Evolutionary conservation across 2,329 filamentous ascomycete species (phyloP), one percentile per base, ranked within the genome.

Genomic region (Xylaria sp.): DNA sequence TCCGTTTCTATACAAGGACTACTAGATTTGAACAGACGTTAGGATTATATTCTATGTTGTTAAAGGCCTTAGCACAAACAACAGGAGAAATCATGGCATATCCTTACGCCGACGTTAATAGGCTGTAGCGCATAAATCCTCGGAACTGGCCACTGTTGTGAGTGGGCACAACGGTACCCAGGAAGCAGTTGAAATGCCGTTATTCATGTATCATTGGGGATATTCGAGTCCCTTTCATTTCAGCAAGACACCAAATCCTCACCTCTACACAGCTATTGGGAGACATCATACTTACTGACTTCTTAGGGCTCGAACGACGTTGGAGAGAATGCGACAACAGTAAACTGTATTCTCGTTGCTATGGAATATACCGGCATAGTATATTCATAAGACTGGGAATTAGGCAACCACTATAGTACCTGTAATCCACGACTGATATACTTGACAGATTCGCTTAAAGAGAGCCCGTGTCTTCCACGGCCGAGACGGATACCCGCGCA

Each of bases 311-410:
- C 9, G 4, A 31, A 31, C 78, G 11, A 75, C 7, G 68, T n/a
- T n/a, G 67, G 1, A 69, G 77, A 22, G 81, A 83, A 67, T 84
- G n/a, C n/a, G n/a, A n/a, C n/a, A n/a, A n/a, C n/a, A n/a, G n/a
- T n/a, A n/a, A n/a, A n/a, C n/a, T n/a, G n/a, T n/a, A n/a, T n/a
- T n/a, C n/a, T n/a, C n/a, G n/a, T n/a, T n/a, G n/a, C n/a, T n/a
- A n/a, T n/a, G n/a, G n/a, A n/a, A n/a, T n/a, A n/a, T n/a, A n/a
- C n/a, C n/a, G n/a, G n/a, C n/a, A n/a, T n/a, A n/a, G n/a, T n/a
- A n/a, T n/a, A 83, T 84, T 5, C 81, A 84, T 63, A 73, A 9
- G 82, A 84, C 63, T 79, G 79, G 66, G 79, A 79, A 15, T 5
- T n/a, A 7, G 36, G 57, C n/a, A 64, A 64, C 47, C 10, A 44